Conservation (phyloP, 768 basidiomycete genomes). For the Lactarius akahatsu region DNA sequence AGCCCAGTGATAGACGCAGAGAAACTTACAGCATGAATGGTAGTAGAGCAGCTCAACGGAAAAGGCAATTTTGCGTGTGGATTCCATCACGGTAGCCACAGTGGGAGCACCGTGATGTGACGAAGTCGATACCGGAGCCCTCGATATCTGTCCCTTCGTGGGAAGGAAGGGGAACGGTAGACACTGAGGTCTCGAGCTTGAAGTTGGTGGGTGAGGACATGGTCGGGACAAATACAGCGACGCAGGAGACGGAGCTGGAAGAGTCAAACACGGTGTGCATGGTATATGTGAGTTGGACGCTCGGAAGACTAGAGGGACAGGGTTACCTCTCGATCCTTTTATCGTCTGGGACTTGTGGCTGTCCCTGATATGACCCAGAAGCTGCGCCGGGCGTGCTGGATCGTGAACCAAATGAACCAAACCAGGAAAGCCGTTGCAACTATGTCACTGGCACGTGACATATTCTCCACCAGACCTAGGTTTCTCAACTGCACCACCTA, state of each 20-base stretch:
- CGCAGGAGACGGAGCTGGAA: constrained; percentile 2
- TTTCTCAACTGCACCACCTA: too few species aligned
- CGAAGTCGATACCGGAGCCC: constrained; percentile 42
- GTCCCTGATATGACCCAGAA: background rate
- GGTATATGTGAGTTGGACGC: background rate
- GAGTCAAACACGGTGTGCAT: constrained; percentile 15
- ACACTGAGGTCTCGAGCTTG: constrained; percentile 12
- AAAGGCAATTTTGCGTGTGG: constrained; percentile 57
- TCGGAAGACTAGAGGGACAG: background rate
- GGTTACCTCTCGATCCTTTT: constrained; percentile 8
- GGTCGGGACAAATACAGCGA: constrained; percentile 11
- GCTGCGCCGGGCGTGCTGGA: background rate
- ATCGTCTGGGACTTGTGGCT: constrained; percentile 18
- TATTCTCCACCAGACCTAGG: too few species aligned
- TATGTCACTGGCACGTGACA: too few species aligned
- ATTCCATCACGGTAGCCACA: constrained; percentile 56
- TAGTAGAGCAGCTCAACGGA: constrained; percentile 37
- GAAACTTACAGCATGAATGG: background rate
- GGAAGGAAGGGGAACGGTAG: constrained; percentile 7
- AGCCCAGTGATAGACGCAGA: background rate
- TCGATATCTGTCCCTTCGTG: constrained; percentile 33
- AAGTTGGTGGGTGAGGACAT: constrained; percentile 29
- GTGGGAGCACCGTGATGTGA: constrained; percentile 68
- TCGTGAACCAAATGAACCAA: too few species aligned
- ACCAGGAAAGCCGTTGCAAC: too few species aligned